A percentile compares a stretch with the other conserved stretches of the same genome.
phyloP scores from a whole-genome alignment of 371 early-diverging fungal genomes.

The Batkoa obscura region DNA sequence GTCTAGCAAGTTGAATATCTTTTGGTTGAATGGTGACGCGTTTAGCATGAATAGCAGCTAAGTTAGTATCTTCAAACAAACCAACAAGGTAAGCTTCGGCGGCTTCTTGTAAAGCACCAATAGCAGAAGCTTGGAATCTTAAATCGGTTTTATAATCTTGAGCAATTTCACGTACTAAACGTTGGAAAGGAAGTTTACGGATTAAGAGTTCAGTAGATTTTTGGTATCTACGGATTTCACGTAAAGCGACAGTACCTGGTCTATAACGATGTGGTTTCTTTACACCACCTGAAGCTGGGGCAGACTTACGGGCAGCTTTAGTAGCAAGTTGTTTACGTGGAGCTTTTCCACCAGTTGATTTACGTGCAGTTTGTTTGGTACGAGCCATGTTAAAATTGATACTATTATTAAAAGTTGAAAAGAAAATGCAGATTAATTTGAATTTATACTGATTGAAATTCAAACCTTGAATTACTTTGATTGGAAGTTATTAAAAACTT shows the following conservation, averaged over 20 bases:
- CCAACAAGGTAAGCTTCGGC: conserved; percentile 93
- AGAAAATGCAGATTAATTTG: too few relatives aligned
- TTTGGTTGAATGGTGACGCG: conserved; percentile 99
- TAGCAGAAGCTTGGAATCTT: conserved; percentile 95
- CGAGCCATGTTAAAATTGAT: conserved; percentile 31
- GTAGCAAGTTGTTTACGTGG: conserved; percentile 71
- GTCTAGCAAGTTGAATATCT: conserved; percentile 95
- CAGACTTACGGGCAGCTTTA: conserved; percentile 73
- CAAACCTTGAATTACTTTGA: too few relatives aligned
- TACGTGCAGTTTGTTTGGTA: conserved; percentile 74
- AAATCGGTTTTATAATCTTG: conserved; percentile 95
- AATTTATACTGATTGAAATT: too few relatives aligned
- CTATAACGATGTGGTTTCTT: conserved; percentile 79
- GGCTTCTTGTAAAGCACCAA: conserved; percentile 97
- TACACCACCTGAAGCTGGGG: conserved; percentile 43
- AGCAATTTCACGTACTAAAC: conserved; percentile 90
- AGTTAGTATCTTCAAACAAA: conserved; percentile 95
- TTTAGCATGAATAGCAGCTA: conserved; percentile 98
- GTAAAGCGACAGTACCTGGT: conserved; percentile 69
- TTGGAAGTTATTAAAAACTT: too few relatives aligned
- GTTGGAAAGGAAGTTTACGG: conserved; percentile 97
- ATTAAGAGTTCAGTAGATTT: conserved; percentile 95
- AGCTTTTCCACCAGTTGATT: conserved; percentile 68
- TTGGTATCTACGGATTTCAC: conserved; percentile 96
- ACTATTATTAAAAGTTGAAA: too few relatives aligned